Percentiles rank a stretch among this genome's conserved stretches.
phyloP scores from a whole-genome alignment of 345 rosid species.

The Viola odorata region DNA sequence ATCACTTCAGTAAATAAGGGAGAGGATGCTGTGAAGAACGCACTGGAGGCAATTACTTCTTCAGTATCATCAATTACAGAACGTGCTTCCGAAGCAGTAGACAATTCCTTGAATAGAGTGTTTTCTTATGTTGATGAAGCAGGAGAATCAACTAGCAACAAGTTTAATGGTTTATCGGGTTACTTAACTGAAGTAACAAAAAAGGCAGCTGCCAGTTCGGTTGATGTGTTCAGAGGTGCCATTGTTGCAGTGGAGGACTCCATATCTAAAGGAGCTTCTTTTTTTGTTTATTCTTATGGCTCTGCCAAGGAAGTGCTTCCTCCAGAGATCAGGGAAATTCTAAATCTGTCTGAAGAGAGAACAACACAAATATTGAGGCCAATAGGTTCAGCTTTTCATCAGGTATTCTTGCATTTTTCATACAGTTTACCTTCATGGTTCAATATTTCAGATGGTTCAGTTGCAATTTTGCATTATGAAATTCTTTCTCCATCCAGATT shows the following conservation, averaged over 20 bases:
- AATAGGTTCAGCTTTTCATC: slow-evolving; percentile 52
- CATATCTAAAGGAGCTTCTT: slow-evolving; percentile 55
- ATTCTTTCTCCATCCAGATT: too few species aligned
- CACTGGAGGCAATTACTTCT: slow-evolving; percentile 51
- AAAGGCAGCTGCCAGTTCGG: slow-evolving; percentile 44
- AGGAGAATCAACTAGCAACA: slow-evolving; percentile 45
- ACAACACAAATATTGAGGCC: slow-evolving; percentile 47
- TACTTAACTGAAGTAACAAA: slow-evolving; percentile 53
- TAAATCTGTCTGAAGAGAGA: slow-evolving; percentile 66
- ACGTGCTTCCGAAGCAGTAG: slow-evolving; percentile 55
- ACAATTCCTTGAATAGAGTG: slow-evolving; percentile 37
- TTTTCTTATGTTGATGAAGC: slow-evolving; percentile 53
- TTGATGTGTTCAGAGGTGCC: slow-evolving; percentile 60
- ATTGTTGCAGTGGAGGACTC: slow-evolving; percentile 58
- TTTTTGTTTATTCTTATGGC: slow-evolving; percentile 59
- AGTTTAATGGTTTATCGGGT: slow-evolving; percentile 40
- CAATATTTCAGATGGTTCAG: too few species aligned
- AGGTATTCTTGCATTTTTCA: slow-evolving; percentile 42
- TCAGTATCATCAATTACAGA: slow-evolving; percentile 48
- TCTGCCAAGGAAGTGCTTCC: slow-evolving; percentile 72
- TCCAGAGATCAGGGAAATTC: slow-evolving; percentile 47
- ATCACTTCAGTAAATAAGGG: slow-evolving; percentile 49
- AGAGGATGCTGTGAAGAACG: slow-evolving; percentile 45
- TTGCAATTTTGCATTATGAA: too few species aligned
- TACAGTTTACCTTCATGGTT: slow-evolving; percentile 4